Base-by-base conservation (phyloP, 2,329 filamentous ascomycete genomes). In the Pseudopithomyces maydicus region DNA sequence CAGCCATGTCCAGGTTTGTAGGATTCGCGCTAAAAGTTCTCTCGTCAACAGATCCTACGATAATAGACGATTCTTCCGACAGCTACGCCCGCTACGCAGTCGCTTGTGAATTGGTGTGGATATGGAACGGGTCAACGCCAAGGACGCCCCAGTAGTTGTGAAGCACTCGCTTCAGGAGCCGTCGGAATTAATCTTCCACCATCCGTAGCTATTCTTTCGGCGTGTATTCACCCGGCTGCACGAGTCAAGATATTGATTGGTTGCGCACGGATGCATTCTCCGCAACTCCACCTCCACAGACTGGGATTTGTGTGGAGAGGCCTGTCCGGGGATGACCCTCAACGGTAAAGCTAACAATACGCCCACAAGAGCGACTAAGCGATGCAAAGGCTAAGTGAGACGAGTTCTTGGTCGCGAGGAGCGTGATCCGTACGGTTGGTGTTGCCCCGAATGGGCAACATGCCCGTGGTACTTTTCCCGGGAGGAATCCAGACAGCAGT, bases 201-300 rank as follows among this genome's bases (percentile, higher is more conserved):
- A 59, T 39, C 42, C 45, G 41, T 35, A 42, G 20, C 17, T 26
- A 12, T 6, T 23, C 2, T 36, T 53, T 58, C 52, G 56, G 52
- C 23, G 29, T 17, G 47, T 57, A 61, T 65, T 64, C 56, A 12
- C 62, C 53, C 49, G 58, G 48, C 38, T 44, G 53, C 43, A 47
- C 57, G 26, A 32, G 23, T 7, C 38, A 33, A 43, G 26, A 17
- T 15, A 11, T 12, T 11, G 11, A 41, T 50, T 19, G 22, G 47
- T 41, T 23, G 47, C 23, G 46, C 46, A 48, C 46, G 33, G 46
- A 39, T 38, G 7, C 20, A 5, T 35, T 22, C 29, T 39, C 51
- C 49, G 39, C 26, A 51, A 12, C 35, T 50, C 36, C 47, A 50
- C 47, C 47, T 50, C 47, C 47, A 41, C 47, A 41, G 23, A n/a